Conservation (phyloP, 805 yeast genomes). For the Zygosaccharomyces bisporus region DNA sequence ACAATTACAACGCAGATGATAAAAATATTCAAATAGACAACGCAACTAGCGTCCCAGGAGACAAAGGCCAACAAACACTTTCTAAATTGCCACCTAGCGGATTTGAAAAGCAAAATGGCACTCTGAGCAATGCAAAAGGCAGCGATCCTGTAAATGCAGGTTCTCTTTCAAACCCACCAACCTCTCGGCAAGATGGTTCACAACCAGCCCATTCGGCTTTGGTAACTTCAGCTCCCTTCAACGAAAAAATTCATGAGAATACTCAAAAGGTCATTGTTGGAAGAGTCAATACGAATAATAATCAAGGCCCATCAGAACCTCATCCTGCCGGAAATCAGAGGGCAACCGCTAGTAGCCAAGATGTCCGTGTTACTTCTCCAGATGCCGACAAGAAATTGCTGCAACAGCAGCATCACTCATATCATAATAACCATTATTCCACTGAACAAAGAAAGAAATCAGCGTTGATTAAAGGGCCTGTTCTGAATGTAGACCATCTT, state of each 20-base stretch:
- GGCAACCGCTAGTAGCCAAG: neutral
- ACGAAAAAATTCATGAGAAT: conserved; percentile 31
- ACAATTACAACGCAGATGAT: conserved; percentile 5
- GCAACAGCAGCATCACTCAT: conserved; percentile 6
- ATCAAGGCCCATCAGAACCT: conserved; percentile 1
- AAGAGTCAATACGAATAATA: conserved; percentile 11
- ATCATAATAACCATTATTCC: conserved; percentile 39
- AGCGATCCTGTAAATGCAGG: neutral
- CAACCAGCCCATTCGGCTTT: conserved; percentile 26
- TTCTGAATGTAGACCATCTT: conserved; percentile 68
- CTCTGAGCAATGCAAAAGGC: neutral
- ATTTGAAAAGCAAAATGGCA: neutral
- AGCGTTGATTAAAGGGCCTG: conserved; percentile 77
- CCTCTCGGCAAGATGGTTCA: conserved; percentile 10
- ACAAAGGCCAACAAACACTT: neutral
- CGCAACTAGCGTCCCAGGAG: conserved; percentile 2
- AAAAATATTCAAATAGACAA: conserved; percentile 3
- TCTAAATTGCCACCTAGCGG: neutral
- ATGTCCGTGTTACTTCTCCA: neutral
- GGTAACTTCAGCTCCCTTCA: conserved; percentile 27
- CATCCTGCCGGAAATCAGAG: neutral
- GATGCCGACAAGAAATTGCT: neutral
- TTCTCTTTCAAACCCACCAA: neutral
- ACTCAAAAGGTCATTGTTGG: conserved; percentile 32
- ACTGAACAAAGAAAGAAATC: conserved; percentile 74